phyloP scores from a whole-genome alignment of 2,329 filamentous ascomycete species.

The Graphilbum fragrans region DNA sequence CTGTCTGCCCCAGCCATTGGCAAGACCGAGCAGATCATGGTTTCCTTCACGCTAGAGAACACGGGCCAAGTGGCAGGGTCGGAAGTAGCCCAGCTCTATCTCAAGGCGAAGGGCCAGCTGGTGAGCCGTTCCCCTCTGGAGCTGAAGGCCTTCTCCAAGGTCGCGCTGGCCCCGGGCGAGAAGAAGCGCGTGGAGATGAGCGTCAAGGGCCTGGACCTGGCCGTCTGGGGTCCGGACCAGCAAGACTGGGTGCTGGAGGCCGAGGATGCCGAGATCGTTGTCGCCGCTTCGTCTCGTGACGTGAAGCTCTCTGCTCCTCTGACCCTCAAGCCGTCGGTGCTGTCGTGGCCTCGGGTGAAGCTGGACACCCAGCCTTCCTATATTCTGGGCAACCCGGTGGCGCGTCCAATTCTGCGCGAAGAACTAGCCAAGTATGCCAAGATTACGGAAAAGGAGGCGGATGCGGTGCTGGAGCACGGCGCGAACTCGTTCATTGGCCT shows the following conservation, averaged over 20 bases:
- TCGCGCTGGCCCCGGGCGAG: conserved; percentile 1
- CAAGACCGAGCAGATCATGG: conserved; percentile 16
- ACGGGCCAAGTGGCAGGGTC: conserved; percentile 34
- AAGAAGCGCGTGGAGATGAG: not conserved
- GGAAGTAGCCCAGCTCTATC: conserved; percentile 38
- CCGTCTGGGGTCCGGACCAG: conserved; percentile 2
- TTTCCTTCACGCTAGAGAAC: conserved; percentile 44
- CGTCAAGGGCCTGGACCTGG: not conserved
- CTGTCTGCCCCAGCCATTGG: conserved; percentile 6
- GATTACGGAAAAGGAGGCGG: no score
- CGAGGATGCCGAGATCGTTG: conserved; percentile 1
- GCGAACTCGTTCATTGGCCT: no score
- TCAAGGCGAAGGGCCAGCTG: not conserved
- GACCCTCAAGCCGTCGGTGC: not conserved
- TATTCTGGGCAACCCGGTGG: no score
- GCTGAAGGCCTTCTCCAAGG: conserved; percentile 4
- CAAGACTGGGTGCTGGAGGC: conserved; percentile 1
- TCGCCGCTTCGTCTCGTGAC: not conserved
- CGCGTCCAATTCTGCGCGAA: no score
- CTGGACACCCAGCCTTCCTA: no score
- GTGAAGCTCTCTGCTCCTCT: not conserved
- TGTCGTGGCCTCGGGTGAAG: no score
- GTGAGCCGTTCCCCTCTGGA: conserved; percentile 1
- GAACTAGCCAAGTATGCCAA: no score
- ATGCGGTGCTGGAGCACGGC: no score